Evolutionary conservation across 2,329 filamentous ascomycete species (phyloP).

Genomic region (Tolypocladium sp.): DNA sequence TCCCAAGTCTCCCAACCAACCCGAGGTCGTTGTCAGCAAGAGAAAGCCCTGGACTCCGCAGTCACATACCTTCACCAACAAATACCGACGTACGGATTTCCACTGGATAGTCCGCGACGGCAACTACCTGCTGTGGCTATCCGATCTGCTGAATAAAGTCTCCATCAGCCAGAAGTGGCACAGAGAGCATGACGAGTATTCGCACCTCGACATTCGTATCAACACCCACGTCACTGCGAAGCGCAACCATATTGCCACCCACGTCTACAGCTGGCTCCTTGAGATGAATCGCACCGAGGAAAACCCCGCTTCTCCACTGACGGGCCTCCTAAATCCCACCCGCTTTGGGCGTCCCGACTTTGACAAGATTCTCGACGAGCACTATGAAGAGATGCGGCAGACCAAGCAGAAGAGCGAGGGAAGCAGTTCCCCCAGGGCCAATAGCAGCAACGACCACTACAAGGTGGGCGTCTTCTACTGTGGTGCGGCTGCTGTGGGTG

Average conservation of each 20-base stretch:
- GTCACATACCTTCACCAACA: conserved; percentile 9
- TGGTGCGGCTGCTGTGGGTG: conserved; percentile 43
- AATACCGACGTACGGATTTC: conserved; percentile 45
- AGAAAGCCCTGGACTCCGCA: not conserved
- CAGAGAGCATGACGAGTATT: conserved; percentile 22
- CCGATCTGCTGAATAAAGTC: conserved; percentile 43
- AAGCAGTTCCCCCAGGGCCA: not conserved
- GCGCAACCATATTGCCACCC: conserved; percentile 39
- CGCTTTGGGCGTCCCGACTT: conserved; percentile 48
- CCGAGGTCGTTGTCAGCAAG: not conserved
- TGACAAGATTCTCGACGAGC: conserved; percentile 38
- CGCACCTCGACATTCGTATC: conserved; percentile 42
- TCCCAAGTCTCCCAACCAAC: too few species aligned
- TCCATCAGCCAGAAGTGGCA: conserved; percentile 27
- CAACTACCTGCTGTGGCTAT: conserved; percentile 48
- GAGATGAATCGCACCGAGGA: conserved; percentile 44
- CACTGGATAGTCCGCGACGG: conserved; percentile 52
- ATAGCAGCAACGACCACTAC: conserved; percentile 8
- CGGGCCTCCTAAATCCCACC: conserved; percentile 42
- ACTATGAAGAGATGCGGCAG: conserved; percentile 43
- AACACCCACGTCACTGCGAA: conserved; percentile 48
- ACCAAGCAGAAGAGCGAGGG: conserved; percentile 11
- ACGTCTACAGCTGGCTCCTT: conserved; percentile 47
- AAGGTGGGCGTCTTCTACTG: conserved; percentile 50
- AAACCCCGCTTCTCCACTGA: conserved; percentile 42